A percentile compares a stretch with the other conserved stretches of the same genome.
phyloP scores from a whole-genome alignment of 495 filamentous ascomycete genomes.

The Paragyromitra xinjiangensis region DNA sequence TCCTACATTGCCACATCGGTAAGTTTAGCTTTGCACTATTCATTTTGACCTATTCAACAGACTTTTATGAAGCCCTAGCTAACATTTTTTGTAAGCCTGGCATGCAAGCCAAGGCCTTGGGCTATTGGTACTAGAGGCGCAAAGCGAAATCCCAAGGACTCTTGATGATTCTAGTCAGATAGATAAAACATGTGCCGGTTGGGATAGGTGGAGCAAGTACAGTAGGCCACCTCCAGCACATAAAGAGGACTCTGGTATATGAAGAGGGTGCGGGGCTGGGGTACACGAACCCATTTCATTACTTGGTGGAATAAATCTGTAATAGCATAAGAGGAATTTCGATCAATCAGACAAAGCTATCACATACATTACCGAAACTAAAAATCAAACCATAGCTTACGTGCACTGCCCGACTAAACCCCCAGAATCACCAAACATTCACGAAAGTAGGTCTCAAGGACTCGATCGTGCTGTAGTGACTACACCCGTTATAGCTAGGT shows the following conservation, averaged over 20 bases:
- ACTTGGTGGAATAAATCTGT: background rate
- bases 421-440: too few species aligned
- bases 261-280: background rate
- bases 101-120: conserved; percentile 63
- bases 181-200: conserved; percentile 15
- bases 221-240: background rate
- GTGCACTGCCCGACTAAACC: too few species aligned
- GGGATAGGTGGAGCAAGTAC: conserved; percentile 6
- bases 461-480: too few species aligned
- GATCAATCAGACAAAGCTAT: too few species aligned
- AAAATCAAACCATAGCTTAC: too few species aligned
- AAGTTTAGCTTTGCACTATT: background rate
- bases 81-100: conserved; percentile 67
- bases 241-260: conserved; percentile 30
- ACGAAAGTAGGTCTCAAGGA: too few species aligned
- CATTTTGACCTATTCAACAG: conserved; percentile 59
- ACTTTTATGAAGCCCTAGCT: conserved; percentile 45
- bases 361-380: too few species aligned
- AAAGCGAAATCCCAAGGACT: conserved; percentile 30
- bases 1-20: conserved; percentile 57
- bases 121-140: conserved; percentile 63
- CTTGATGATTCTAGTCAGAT: conserved; percentile 12
- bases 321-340: background rate
- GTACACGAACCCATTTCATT: background rate
- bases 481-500: too few species aligned